Conservation (phyloP, 768 basidiomycete species). For the Lactarius tabidus region DNA sequence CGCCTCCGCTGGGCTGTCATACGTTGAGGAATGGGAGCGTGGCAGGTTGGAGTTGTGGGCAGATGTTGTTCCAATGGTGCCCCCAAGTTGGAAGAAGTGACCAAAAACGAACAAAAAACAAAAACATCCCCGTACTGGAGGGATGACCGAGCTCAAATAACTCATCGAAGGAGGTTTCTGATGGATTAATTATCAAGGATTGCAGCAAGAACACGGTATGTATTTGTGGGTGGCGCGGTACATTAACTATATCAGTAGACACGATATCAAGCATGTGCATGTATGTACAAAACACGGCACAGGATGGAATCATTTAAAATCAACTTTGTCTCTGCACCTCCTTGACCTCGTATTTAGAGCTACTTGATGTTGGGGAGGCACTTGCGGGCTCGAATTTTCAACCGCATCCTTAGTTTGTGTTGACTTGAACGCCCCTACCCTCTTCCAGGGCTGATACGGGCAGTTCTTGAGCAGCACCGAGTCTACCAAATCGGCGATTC, state of each 20-base stretch:
- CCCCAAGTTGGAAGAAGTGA: conserved; percentile 66
- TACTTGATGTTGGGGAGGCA: conserved; percentile 3
- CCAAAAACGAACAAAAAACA: too few species aligned
- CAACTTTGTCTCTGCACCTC: conserved; percentile 11
- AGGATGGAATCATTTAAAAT: not conserved
- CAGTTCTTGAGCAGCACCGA: conserved; percentile 34
- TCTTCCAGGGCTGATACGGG: conserved; percentile 47
- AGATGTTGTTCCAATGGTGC: conserved; percentile 61
- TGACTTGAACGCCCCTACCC: conserved; percentile 32
- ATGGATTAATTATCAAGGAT: not conserved
- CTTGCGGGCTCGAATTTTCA: conserved; percentile 34
- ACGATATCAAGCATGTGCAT: not conserved
- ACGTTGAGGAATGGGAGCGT: conserved; percentile 71
- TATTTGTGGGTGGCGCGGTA: conserved; percentile 14
- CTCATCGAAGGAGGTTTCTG: not conserved
- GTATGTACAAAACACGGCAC: conserved; percentile 10
- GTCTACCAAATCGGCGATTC: conserved; percentile 37
- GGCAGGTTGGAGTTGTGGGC: conserved; percentile 70
- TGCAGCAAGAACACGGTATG: conserved; percentile 2
- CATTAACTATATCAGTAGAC: conserved; percentile 1
- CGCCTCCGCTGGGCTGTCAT: conserved; percentile 59
- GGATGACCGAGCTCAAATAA: not conserved
- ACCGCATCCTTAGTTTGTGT: conserved; percentile 29
- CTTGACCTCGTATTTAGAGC: conserved; percentile 5
- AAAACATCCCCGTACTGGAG: not conserved